These are phyloP conservation scores for Coemansia sp. DNA, from an alignment of 192 early-diverging fungal genomes.

Conservation along the genomic window DNA sequence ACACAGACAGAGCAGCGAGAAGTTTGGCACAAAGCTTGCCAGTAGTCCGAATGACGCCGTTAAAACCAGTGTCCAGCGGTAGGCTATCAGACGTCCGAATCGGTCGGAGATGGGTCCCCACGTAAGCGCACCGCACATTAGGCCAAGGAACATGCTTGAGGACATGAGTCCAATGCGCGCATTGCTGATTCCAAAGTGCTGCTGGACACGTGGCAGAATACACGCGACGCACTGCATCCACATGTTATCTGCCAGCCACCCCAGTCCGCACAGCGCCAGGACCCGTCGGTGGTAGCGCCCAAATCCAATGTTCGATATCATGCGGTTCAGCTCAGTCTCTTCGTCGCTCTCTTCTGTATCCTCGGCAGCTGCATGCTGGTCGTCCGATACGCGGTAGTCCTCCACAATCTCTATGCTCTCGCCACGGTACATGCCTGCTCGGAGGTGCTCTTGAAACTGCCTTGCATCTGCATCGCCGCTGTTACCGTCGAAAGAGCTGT, in stretches of 20 bases:
- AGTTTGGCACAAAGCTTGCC: slow-evolving; percentile 65
- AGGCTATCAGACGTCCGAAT: slow-evolving; percentile 71
- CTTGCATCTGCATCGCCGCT: neutral
- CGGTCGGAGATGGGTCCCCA: slow-evolving; percentile 78
- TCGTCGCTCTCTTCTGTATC: slow-evolving; percentile 22
- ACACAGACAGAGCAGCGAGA: slow-evolving; percentile 59
- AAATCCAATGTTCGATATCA: slow-evolving; percentile 70
- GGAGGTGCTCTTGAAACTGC: neutral
- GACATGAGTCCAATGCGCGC: slow-evolving; percentile 64
- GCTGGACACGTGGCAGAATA: slow-evolving; percentile 72
- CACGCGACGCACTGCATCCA: slow-evolving; percentile 66
- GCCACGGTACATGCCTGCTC: neutral
- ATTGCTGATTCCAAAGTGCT: slow-evolving; percentile 67
- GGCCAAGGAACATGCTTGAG: slow-evolving; percentile 70
- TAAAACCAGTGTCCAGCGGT: slow-evolving; percentile 71
- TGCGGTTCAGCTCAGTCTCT: slow-evolving; percentile 56
- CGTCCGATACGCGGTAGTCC: neutral
- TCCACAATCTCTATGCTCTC: slow-evolving; percentile 5
- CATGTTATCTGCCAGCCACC: slow-evolving; percentile 89
- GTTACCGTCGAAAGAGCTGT: neutral
- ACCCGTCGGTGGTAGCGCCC: slow-evolving; percentile 63
- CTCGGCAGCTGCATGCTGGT: neutral
- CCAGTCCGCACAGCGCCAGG: slow-evolving; percentile 70
- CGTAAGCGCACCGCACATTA: slow-evolving; percentile 78
- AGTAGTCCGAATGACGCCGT: slow-evolving; percentile 68